These are phyloP conservation scores for Phialophora expanda DNA, from an alignment of 2,329 filamentous ascomycete genomes.

Conservation along the genomic window DNA sequence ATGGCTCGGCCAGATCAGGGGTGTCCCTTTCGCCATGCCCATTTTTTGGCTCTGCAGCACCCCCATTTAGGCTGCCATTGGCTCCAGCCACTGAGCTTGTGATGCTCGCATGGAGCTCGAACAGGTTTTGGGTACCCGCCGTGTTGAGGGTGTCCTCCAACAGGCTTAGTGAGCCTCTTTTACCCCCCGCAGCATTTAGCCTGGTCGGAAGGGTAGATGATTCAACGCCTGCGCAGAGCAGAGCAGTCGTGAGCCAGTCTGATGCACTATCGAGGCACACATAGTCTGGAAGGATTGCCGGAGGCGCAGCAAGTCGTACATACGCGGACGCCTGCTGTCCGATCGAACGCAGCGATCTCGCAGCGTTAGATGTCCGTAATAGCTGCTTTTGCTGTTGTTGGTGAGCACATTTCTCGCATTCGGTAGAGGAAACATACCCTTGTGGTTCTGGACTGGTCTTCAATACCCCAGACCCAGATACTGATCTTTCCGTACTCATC, in stretches of 20 bases:
- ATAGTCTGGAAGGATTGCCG: slow-evolving; percentile 61
- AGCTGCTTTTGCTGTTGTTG: slow-evolving; percentile 60
- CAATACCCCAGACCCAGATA: slow-evolving; percentile 85
- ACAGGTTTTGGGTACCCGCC: slow-evolving; percentile 79
- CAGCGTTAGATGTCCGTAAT: slow-evolving; percentile 72
- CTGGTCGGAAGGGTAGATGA: slow-evolving; percentile 77
- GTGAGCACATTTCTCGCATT: slow-evolving; percentile 13
- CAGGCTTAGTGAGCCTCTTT: slow-evolving; percentile 62
- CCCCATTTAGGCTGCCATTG: slow-evolving; percentile 23
- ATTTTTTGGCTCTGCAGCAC: slow-evolving; percentile 8
- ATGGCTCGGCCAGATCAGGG: slow-evolving; percentile 17
- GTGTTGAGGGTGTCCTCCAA: slow-evolving; percentile 72
- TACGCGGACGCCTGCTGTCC: slow-evolving; percentile 75
- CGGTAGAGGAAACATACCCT: slow-evolving; percentile 53
- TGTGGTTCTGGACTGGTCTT: slow-evolving; percentile 63
- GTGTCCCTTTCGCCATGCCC: slow-evolving; percentile 10
- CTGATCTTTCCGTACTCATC: slow-evolving; percentile 90
- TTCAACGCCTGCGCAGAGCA: slow-evolving; percentile 78
- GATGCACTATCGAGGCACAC: slow-evolving; percentile 67
- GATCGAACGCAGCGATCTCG: slow-evolving; percentile 71
- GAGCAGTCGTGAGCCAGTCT: slow-evolving; percentile 78
- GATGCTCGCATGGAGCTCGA: slow-evolving; percentile 72
- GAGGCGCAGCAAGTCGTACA: slow-evolving; percentile 72
- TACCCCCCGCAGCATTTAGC: slow-evolving; percentile 56
- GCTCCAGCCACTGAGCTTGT: slow-evolving; percentile 7